Conservation (phyloP, 495 filamentous ascomycete genomes). For the Hypoxylon intermedium region DNA sequence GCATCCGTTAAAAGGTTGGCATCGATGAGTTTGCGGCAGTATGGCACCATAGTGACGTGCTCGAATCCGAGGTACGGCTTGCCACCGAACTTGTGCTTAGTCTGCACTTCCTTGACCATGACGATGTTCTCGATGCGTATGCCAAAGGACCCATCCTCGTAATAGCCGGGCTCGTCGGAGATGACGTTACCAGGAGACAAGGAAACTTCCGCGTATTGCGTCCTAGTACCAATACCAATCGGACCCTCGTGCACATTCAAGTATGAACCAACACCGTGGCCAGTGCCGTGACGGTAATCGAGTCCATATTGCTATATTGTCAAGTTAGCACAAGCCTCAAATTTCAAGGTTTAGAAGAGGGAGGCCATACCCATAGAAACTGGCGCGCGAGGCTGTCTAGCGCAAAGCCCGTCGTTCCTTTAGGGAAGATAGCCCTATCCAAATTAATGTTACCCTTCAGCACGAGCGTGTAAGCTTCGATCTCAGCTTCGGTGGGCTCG, state of each 20-base stretch:
- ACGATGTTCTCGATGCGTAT: slow-evolving; percentile 97
- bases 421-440: slow-evolving; percentile 88
- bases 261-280: slow-evolving; percentile 92
- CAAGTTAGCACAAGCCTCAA: slow-evolving; percentile 5
- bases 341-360: not conserved
- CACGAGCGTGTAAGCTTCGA: slow-evolving; percentile 91
- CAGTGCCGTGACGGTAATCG: slow-evolving; percentile 96
- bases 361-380: slow-evolving; percentile 76
- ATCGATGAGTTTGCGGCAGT: slow-evolving; percentile 90
- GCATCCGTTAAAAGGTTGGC: slow-evolving; percentile 69
- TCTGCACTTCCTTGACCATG: slow-evolving; percentile 86
- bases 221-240: slow-evolving; percentile 90
- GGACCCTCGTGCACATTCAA: slow-evolving; percentile 97
- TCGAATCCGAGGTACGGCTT: slow-evolving; percentile 95
- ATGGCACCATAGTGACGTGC: slow-evolving; percentile 95
- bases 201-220: slow-evolving; percentile 90
- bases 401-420: slow-evolving; percentile 92
- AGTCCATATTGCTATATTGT: slow-evolving; percentile 72
- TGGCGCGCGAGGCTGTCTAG: slow-evolving; percentile 90
- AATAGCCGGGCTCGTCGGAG: slow-evolving; percentile 95
- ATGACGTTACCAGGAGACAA: slow-evolving; percentile 91
- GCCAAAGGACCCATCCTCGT: slow-evolving; percentile 97
- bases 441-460: slow-evolving; percentile 95
- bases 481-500: slow-evolving; percentile 82
- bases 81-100: slow-evolving; percentile 86